Base-by-base conservation (phyloP, 352 stramenopile species). In the Globisporangium okanoganense region DNA sequence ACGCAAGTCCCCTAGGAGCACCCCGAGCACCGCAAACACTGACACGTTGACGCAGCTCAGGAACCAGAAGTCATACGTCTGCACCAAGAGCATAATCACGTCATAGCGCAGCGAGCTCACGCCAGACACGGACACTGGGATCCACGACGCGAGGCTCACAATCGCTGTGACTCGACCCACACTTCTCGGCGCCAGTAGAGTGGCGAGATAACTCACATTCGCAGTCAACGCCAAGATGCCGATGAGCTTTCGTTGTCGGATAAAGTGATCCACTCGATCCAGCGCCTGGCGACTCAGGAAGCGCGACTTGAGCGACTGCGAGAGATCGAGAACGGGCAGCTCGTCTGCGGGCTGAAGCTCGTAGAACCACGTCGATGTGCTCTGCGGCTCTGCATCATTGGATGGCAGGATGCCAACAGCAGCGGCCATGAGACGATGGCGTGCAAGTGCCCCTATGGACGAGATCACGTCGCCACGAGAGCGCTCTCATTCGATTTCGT, bases 61-160 rank as follows among this genome's bases (percentile, higher is more conserved):
- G 31, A 66, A 70, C n/a, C 49, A 56, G 22, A 64, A 62, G 48
- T 66, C 64, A 36, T 70, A 60, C 27, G 58, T 55, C 0, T 5
- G 24, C 6, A 64, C 5, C 7, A 69, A 16, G 27, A 61, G 29
- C 10, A 33, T n/a, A 4, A 61, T 33, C 10, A 65, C 41, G 13
- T 69, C 57, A n/a, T 48, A 69, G 9, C 56, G 62, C 18, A 69
- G 44, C 2, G 51, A 51, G 33, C 35, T 52, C 0, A 51, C 5
- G 2, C 38, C 44, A 5, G 44, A 29, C 9, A 59, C 2, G 1
- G 18, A 8, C 1, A 20, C 6, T 5, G 57, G 63, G 5, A 54
- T 2, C 22, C 36, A 58, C 10, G 13, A n/a, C 6, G 59, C 25
- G 9, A 65, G 6, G 5, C 35, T 27, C 10, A 65, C 36, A 3